Evolutionary conservation across 2,329 filamentous ascomycete genomes (phyloP).

Genomic region (Fusarium sp.): DNA sequence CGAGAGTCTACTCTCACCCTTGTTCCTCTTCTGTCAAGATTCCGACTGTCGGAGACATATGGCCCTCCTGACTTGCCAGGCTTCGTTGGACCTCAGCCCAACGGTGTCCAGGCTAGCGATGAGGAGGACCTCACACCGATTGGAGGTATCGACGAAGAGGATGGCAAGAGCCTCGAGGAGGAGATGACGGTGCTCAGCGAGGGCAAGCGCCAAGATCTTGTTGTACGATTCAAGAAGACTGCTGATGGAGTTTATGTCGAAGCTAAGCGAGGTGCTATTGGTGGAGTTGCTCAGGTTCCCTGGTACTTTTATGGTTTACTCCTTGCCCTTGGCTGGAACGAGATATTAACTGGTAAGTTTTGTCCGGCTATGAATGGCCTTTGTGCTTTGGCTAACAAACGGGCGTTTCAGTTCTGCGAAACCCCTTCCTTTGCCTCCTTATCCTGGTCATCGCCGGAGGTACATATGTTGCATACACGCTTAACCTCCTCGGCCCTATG

Average conservation of each 20-base stretch:
- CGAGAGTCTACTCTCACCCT: conserved; percentile 91
- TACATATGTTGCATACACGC: conserved; percentile 88
- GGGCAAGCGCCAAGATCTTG: conserved; percentile 88
- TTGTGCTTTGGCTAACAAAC: conserved; percentile 12
- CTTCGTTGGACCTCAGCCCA: conserved; percentile 84
- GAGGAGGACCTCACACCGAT: conserved; percentile 91
- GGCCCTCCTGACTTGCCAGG: conserved; percentile 81
- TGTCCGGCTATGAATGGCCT: neutral
- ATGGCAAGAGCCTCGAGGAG: conserved; percentile 92
- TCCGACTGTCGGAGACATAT: conserved; percentile 79
- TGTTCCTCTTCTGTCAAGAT: conserved; percentile 87
- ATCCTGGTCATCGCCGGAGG: conserved; percentile 79
- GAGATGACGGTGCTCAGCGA: conserved; percentile 96
- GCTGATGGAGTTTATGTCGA: conserved; percentile 98
- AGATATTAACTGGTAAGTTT: conserved; percentile 86
- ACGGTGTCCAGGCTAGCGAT: conserved; percentile 78
- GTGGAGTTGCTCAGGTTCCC: conserved; percentile 91
- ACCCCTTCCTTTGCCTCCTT: conserved; percentile 92
- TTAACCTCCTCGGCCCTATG: conserved; percentile 97
- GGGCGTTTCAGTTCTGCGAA: conserved; percentile 77
- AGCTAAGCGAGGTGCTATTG: conserved; percentile 95
- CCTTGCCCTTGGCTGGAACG: conserved; percentile 96
- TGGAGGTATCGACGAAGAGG: conserved; percentile 92
- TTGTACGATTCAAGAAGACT: conserved; percentile 96
- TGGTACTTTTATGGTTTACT: conserved; percentile 93